Evolutionary conservation across 208 protist species (phyloP).

Genomic region (Leishmania tropica): DNA sequence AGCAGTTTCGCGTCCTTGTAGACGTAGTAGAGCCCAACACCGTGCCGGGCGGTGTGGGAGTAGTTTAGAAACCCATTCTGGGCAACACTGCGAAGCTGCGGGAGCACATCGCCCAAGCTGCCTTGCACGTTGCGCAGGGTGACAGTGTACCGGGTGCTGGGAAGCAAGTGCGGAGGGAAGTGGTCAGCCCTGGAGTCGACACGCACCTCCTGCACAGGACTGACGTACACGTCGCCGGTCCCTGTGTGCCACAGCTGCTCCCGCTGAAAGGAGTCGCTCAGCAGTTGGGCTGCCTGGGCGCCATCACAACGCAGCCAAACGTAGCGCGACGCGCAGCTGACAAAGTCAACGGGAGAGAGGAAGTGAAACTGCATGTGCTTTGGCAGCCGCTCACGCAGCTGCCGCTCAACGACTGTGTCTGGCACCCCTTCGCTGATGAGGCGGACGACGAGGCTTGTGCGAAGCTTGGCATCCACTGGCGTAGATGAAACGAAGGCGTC

Average conservation of each 20-base stretch:
- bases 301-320: constrained; percentile 47
- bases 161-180: constrained; percentile 63
- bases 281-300: neutral
- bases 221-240: constrained; percentile 40
- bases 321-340: constrained; percentile 49
- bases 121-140: constrained; percentile 67
- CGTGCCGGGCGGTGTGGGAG: constrained; percentile 75
- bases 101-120: constrained; percentile 69
- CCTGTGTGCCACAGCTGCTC: constrained; percentile 30
- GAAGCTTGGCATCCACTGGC: neutral
- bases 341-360: constrained; percentile 74
- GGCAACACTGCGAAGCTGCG: constrained; percentile 48
- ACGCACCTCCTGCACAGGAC: constrained; percentile 30
- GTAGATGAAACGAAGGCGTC: constrained; percentile 9
- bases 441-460: constrained; percentile 42
- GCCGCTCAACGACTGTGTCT: constrained; percentile 39
- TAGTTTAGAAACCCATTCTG: constrained; percentile 76
- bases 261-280: constrained; percentile 15
- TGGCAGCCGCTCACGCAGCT: constrained; percentile 31
- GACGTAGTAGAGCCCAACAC: constrained; percentile 47
- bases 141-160: constrained; percentile 64
- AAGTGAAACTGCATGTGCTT: constrained; percentile 51
- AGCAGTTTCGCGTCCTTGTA: constrained; percentile 67
- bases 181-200: constrained; percentile 10
- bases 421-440: constrained; percentile 76